Conservation (phyloP, 1,284 basidiomycete species). For the Ceratorhiza oryzae-sativae region DNA sequence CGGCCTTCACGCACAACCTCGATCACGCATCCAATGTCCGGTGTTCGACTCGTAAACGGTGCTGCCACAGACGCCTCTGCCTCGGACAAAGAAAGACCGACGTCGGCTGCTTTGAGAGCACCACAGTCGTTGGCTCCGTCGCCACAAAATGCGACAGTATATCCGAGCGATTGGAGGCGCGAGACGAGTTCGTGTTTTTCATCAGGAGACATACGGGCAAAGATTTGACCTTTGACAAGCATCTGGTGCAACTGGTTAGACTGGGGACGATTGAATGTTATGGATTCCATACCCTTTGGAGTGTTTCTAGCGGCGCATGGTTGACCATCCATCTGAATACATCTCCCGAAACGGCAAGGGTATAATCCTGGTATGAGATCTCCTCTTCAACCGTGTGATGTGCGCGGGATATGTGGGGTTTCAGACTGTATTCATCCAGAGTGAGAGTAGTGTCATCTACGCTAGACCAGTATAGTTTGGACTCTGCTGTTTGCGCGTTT, state of each 20-base stretch:
- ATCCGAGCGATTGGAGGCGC: conserved; percentile 89
- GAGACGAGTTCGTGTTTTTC: conserved; percentile 99
- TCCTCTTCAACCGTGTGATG: conserved; percentile 76
- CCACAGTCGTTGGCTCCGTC: conserved; percentile 99
- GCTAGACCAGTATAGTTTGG: conserved; percentile 88
- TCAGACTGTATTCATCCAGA: conserved; percentile 88
- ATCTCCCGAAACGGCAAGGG: conserved; percentile 94
- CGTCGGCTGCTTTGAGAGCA: conserved; percentile 97
- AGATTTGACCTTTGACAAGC: conserved; percentile 98
- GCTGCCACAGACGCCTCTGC: conserved; percentile 99
- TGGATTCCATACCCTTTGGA: conserved; percentile 77
- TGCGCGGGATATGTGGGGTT: conserved; percentile 71
- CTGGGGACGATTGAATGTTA: neutral
- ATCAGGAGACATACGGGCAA: conserved; percentile 98
- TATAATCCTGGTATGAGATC: conserved; percentile 84
- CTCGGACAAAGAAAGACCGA: conserved; percentile 95
- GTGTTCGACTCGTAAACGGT: conserved; percentile 92
- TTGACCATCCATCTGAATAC: conserved; percentile 99
- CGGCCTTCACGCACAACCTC: conserved; percentile 97
- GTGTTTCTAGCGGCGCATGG: conserved; percentile 89
- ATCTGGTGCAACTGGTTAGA: conserved; percentile 62
- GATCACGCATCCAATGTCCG: conserved; percentile 95
- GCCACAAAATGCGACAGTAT: conserved; percentile 97
- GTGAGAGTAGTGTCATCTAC: conserved; percentile 90
- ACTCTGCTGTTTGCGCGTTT: conserved; percentile 63